Conservation (phyloP, 257 asterid genomes). For the Capsicum baccatum region DNA sequence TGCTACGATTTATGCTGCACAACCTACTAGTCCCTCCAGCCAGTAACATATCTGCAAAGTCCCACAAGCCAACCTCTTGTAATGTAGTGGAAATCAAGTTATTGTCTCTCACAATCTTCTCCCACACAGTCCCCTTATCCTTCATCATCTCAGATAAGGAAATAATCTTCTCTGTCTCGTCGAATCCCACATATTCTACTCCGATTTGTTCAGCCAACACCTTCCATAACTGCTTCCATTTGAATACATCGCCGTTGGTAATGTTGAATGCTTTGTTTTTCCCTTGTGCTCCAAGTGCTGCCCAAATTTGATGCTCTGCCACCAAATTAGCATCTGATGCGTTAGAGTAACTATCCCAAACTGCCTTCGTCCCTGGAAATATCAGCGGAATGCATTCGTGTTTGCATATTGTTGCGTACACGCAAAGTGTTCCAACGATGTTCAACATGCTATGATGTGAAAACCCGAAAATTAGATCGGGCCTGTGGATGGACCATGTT, state of each 20-base stretch:
- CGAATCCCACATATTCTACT: slow-evolving; percentile 24
- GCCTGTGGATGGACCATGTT: slow-evolving; percentile 88
- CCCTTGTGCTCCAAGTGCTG: slow-evolving; percentile 80
- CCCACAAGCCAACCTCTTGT: slow-evolving; percentile 37
- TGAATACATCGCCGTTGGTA: slow-evolving; percentile 83
- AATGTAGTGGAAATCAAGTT: slow-evolving; percentile 23
- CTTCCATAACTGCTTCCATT: slow-evolving; percentile 41
- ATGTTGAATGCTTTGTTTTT: slow-evolving; percentile 89
- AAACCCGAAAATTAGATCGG: slow-evolving; percentile 76
- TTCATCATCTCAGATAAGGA: slow-evolving; percentile 37
- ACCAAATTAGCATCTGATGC: slow-evolving; percentile 89
- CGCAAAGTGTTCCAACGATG: slow-evolving; percentile 73
- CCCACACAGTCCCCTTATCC: slow-evolving; percentile 37
- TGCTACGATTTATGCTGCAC: slow-evolving; percentile 9
- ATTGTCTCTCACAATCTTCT: slow-evolving; percentile 35
- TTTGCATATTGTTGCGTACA: slow-evolving; percentile 83
- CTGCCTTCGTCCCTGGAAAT: slow-evolving; percentile 75
- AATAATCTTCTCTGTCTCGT: neutral
- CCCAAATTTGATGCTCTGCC: slow-evolving; percentile 96
- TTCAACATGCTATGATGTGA: slow-evolving; percentile 83
- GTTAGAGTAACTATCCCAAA: slow-evolving; percentile 77
- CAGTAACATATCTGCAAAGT: slow-evolving; percentile 2
- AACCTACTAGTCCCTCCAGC: neutral
- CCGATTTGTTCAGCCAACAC: slow-evolving; percentile 38
- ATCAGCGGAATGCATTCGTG: slow-evolving; percentile 59